Percentiles rank a stretch among this genome's conserved stretches.
These are phyloP conservation scores for Ascochyta clinopodiicola DNA, from an alignment of 2,329 filamentous ascomycete genomes.

Conservation along the genomic window DNA sequence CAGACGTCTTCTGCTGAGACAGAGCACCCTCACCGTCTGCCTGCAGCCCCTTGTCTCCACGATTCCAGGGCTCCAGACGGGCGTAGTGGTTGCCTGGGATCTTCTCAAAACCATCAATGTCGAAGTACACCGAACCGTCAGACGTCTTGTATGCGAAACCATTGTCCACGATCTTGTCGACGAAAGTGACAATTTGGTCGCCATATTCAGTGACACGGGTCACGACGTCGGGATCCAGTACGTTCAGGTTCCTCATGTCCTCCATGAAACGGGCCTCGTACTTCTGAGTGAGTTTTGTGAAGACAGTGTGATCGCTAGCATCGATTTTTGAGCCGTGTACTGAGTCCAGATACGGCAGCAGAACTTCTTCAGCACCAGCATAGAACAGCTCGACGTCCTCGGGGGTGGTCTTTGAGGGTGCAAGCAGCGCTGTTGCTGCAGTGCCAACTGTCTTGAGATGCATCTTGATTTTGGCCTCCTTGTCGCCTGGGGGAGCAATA, in stretches of 20 bases:
- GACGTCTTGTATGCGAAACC: conserved; percentile 78
- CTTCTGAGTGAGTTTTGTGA: conserved; percentile 82
- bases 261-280: conserved; percentile 88
- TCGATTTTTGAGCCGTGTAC: conserved; percentile 64
- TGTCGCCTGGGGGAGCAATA: conserved; percentile 68
- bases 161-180: conserved; percentile 81
- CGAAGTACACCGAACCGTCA: conserved; percentile 92
- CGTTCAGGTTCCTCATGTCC: conserved; percentile 87
- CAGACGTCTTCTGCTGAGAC: conserved; percentile 58
- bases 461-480: conserved; percentile 89
- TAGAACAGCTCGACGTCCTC: conserved; percentile 59
- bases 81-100: conserved; percentile 81
- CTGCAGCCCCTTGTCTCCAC: conserved; percentile 80
- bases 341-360: conserved; percentile 82
- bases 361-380: conserved; percentile 67
- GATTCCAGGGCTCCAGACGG: conserved; percentile 81
- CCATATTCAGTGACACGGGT: conserved; percentile 94
- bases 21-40: conserved; percentile 91
- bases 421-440: conserved; percentile 59
- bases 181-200: conserved; percentile 83
- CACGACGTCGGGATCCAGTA: conserved; percentile 78
- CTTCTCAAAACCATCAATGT: conserved; percentile 84
- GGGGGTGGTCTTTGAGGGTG: conserved; percentile 36
- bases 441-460: conserved; percentile 71
- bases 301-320: conserved; percentile 73